Conservation (phyloP, 257 asterid genomes). For the Solanum neorickii region DNA sequence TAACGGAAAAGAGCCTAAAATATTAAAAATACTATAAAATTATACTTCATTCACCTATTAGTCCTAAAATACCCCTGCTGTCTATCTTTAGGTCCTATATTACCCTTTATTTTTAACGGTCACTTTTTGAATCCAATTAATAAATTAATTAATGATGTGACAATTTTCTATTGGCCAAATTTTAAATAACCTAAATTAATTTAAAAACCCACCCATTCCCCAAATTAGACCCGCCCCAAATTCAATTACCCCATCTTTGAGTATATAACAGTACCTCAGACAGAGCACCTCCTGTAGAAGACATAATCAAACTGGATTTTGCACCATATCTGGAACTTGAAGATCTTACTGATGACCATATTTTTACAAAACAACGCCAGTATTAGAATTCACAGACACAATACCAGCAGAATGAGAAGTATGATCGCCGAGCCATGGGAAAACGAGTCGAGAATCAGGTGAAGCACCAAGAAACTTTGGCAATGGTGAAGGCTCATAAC, state of each 20-base stretch:
- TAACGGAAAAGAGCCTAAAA: too few relatives aligned
- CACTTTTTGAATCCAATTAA: too few relatives aligned
- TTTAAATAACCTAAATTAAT: too few relatives aligned
- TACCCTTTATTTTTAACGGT: too few relatives aligned
- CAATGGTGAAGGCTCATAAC: slow-evolving; percentile 59
- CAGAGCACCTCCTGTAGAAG: slow-evolving; percentile 22
- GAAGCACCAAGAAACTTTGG: slow-evolving; percentile 81
- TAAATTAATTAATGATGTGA: too few relatives aligned
- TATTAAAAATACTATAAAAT: too few relatives aligned
- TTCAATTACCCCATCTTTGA: not conserved
- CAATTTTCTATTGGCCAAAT: too few relatives aligned
- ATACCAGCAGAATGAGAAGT: slow-evolving; percentile 57
- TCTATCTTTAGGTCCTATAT: too few relatives aligned
- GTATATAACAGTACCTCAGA: slow-evolving; percentile 38
- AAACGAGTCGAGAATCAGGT: slow-evolving; percentile 91
- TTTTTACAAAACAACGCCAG: not conserved
- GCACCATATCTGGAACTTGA: slow-evolving; percentile 61
- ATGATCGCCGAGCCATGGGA: slow-evolving; percentile 86
- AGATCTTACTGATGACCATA: slow-evolving; percentile 39
- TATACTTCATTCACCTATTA: too few relatives aligned
- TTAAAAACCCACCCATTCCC: too few relatives aligned
- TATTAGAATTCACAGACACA: not conserved
- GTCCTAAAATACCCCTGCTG: too few relatives aligned
- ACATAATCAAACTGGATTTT: slow-evolving; percentile 23
- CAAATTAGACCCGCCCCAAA: too few relatives aligned